Evolutionary conservation across 2,329 filamentous ascomycete genomes (phyloP), one percentile per base, ranked within the genome.

Genomic region (Lasiodiplodia sp.): DNA sequence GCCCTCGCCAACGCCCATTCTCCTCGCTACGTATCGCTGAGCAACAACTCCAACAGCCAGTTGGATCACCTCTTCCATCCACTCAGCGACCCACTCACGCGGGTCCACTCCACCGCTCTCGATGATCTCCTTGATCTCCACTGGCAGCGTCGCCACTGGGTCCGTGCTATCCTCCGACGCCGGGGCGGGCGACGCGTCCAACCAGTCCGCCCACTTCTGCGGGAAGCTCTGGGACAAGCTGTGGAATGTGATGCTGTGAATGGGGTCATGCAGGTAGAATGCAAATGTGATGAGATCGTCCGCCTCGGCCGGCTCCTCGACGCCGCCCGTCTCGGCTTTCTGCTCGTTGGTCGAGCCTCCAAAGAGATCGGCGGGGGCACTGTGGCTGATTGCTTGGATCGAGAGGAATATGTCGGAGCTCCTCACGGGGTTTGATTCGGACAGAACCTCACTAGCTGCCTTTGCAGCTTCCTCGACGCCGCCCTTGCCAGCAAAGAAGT

Each of bases 71-170:
- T 98, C 95, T 82, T 98, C 95, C 57, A 99, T 87, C 96, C 96
- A 99, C 80, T 98, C 96, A 3, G 94, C 92, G 47, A 97, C 92
- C 96, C 96, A 99, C 79, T 99, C 96, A 69, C 96, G 87, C 0
- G 96, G 96, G 76, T 99, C 96, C 2, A 98, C 93, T 11, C 88
- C 89, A 18, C 89, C 89, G 64, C 81, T 84, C 68, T 87, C 83
- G 62, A 99, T 88, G 71, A 98, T 97, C 72, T 95, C 92, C 25
- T 88, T 86, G 74, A 99, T 97, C 76, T 94, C 93, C 34, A 93
- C 91, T 0, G 96, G 95, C 40, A 94, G 80, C 47, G 37, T 53
- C n/a, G 76, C 78, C 44, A 76, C 78, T 58, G 56, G 56, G 47
- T 68, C 66, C 34, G 44, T 28, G 31, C 47, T 31, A 10, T 31